Evolutionary conservation across 768 basidiomycete species (phyloP).

Genomic region (button mushroom (Agaricus bisporus)): DNA sequence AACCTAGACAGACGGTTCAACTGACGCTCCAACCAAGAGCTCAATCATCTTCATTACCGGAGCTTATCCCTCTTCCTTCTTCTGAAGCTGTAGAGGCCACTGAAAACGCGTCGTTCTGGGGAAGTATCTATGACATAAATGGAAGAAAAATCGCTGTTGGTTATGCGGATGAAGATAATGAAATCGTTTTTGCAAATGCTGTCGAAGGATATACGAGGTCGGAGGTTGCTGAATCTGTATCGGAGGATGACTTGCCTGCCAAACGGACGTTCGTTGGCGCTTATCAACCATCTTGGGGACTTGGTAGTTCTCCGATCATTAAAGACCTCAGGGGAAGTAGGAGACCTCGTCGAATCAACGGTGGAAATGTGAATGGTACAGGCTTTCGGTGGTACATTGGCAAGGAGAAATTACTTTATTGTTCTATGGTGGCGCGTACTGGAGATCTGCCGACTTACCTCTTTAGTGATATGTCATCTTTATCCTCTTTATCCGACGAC

Average conservation of each 20-base stretch:
- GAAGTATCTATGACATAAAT: slow-evolving; percentile 3
- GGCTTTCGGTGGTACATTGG: slow-evolving; percentile 8
- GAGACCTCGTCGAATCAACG: not conserved
- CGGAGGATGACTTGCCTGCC: not conserved
- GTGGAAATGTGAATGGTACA: not conserved
- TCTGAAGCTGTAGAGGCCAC: not conserved
- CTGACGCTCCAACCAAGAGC: too few species aligned
- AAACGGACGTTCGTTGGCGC: slow-evolving; percentile 12
- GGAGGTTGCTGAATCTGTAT: not conserved
- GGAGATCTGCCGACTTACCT: not conserved
- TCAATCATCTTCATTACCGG: not conserved
- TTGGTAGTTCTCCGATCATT: slow-evolving; percentile 7
- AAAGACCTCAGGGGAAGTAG: slow-evolving; percentile 4
- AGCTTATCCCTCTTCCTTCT: not conserved
- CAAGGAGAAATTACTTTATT: slow-evolving; percentile 4
- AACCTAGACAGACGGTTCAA: not conserved
- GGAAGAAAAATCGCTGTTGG: slow-evolving; percentile 1
- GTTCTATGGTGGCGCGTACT: slow-evolving; percentile 1
- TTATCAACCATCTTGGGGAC: slow-evolving; percentile 12
- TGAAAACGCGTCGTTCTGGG: not conserved
- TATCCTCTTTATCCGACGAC: slow-evolving; percentile 7
- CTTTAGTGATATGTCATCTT: slow-evolving; percentile 7
- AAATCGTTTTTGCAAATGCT: slow-evolving; percentile 1
- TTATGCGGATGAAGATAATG: not conserved
- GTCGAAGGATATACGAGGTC: not conserved